Conservation (phyloP, 1,284 basidiomycete genomes). For the Fomitopsis schrenkii region DNA sequence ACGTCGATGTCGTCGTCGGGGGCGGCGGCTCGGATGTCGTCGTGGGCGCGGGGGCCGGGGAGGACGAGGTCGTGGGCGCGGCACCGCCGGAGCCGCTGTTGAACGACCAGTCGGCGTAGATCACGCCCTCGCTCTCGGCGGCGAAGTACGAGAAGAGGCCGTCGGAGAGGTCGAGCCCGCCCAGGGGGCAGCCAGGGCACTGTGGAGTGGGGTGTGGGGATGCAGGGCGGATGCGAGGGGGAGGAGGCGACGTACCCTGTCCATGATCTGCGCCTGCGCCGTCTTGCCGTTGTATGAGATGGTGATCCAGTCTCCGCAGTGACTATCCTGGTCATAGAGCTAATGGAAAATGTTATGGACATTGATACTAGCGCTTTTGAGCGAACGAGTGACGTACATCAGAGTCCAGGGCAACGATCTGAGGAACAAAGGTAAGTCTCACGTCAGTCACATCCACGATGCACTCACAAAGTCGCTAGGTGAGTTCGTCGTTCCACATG, state of each 20-base stretch:
- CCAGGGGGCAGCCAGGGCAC: slow-evolving; percentile 70
- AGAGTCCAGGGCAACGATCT: slow-evolving; percentile 17
- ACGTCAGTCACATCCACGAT: neutral
- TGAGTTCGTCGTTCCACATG: slow-evolving; percentile 48
- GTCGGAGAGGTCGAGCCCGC: slow-evolving; percentile 74
- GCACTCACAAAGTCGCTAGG: slow-evolving; percentile 48
- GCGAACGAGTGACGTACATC: neutral
- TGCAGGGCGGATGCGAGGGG: neutral
- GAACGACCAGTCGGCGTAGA: slow-evolving; percentile 18
- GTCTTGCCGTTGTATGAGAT: slow-evolving; percentile 65
- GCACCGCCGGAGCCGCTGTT: slow-evolving; percentile 24
- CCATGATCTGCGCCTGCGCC: slow-evolving; percentile 59
- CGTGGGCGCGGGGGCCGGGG: slow-evolving; percentile 13
- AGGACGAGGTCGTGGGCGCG: slow-evolving; percentile 12
- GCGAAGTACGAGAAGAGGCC: slow-evolving; percentile 70
- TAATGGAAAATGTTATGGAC: slow-evolving; percentile 14
- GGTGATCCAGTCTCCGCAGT: slow-evolving; percentile 63
- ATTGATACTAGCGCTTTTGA: slow-evolving; percentile 19
- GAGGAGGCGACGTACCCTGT: slow-evolving; percentile 48
- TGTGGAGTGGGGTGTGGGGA: slow-evolving; percentile 20
- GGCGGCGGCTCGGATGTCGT: slow-evolving; percentile 24
- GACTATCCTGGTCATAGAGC: slow-evolving; percentile 57
- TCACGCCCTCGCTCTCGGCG: slow-evolving; percentile 21
- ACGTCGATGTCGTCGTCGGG: slow-evolving; percentile 19
- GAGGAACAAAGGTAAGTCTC: neutral